Evolutionary conservation across 2,329 filamentous ascomycete species (phyloP).

Genomic region (Trichoderma guizhouense): DNA sequence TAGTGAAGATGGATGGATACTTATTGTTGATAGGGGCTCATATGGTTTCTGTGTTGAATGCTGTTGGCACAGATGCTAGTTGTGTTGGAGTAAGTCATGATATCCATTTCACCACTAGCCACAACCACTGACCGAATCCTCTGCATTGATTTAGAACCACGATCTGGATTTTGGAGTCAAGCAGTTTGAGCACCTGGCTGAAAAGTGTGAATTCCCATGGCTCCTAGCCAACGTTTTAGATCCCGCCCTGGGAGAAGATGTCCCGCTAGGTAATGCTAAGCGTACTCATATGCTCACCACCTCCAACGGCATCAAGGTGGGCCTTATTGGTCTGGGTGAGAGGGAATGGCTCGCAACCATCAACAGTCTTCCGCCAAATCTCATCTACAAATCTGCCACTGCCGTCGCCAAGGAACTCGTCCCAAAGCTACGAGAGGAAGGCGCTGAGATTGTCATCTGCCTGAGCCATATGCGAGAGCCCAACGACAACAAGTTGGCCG

Average conservation of each 20-base stretch:
- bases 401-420: constrained; percentile 73
- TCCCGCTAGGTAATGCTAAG: constrained; percentile 71
- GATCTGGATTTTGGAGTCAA: constrained; percentile 87
- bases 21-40: constrained; percentile 57
- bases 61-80: constrained; percentile 72
- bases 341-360: constrained; percentile 88
- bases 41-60: constrained; percentile 84
- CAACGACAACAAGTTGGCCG: constrained; percentile 82
- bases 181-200: constrained; percentile 70
- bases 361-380: constrained; percentile 75
- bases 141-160: constrained; percentile 60
- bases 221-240: constrained; percentile 85
- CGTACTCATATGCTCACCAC: constrained; percentile 74
- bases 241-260: constrained; percentile 70
- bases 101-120: no score
- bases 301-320: constrained; percentile 81
- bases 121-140: not conserved
- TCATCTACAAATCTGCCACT: constrained; percentile 77
- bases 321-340: constrained; percentile 81
- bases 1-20: not conserved
- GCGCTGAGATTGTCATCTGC: constrained; percentile 78
- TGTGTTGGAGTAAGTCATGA: constrained; percentile 65
- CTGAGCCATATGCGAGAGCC: constrained; percentile 84
- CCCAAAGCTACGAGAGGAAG: constrained; percentile 67
- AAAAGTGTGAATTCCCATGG: constrained; percentile 83